Percentiles rank a stretch among this genome's conserved stretches.
Conservation (phyloP, 2,329 filamentous ascomycete genomes). For the Thelonectria discophora region DNA sequence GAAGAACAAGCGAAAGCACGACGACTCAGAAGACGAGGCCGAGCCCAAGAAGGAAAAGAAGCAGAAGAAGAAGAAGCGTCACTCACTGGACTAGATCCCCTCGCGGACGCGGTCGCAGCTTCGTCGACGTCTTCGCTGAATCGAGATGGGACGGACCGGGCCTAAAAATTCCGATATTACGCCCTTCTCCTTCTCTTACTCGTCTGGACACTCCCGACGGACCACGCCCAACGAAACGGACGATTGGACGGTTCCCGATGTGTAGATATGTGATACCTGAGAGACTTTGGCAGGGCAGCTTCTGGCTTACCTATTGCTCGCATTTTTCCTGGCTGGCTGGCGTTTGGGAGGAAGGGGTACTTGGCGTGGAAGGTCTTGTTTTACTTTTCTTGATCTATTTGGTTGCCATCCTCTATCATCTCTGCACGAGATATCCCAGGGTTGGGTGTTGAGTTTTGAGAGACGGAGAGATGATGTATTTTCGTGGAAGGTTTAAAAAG, state of each 20-base stretch:
- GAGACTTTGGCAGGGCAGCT: conserved; percentile 44
- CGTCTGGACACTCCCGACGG: conserved; percentile 41
- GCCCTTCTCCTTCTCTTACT: conserved; percentile 40
- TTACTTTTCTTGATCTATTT: conserved; percentile 34
- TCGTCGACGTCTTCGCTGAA: conserved; percentile 34
- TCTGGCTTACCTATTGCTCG: conserved; percentile 39
- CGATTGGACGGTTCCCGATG: conserved; percentile 41
- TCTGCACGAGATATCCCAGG: conserved; percentile 7
- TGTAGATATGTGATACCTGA: conserved; percentile 49
- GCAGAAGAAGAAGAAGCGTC: conserved; percentile 60
- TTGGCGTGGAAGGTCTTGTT: conserved; percentile 47
- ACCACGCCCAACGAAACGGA: conserved; percentile 34
- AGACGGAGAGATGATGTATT: conserved; percentile 21
- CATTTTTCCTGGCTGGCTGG: conserved; percentile 46
- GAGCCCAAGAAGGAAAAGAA: conserved; percentile 67
- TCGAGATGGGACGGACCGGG: conserved; percentile 27
- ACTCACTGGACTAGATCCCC: conserved; percentile 45
- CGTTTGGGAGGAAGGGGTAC: conserved; percentile 47
- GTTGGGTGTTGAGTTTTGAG: conserved; percentile 3
- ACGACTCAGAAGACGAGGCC: conserved; percentile 72
- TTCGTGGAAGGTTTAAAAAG: conserved; percentile 23
- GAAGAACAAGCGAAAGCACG: conserved; percentile 76
- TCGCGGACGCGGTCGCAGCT: conserved; percentile 30
- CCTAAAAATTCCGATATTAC: conserved; percentile 22
- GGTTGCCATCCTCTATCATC: conserved; percentile 19